Percentiles rank a stretch among this genome's conserved stretches.
Conservation (phyloP, 2,329 filamentous ascomycete genomes). For the Metarhizium sp. region DNA sequence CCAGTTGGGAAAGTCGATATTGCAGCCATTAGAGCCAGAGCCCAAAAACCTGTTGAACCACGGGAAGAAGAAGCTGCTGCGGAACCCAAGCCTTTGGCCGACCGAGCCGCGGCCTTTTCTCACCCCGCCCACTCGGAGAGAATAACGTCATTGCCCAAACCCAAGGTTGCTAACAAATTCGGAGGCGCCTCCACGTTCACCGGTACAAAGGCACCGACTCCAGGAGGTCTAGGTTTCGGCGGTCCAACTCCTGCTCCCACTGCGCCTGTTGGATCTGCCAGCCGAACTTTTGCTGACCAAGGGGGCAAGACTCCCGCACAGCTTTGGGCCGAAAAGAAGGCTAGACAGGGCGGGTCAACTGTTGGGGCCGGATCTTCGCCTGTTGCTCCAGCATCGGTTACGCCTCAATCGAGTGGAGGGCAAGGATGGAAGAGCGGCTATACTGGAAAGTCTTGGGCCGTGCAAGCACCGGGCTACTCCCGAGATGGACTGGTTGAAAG, state of each 20-base stretch:
- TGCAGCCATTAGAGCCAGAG: slow-evolving; percentile 78
- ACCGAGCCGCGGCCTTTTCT: slow-evolving; percentile 66
- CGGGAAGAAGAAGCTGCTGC: slow-evolving; percentile 20
- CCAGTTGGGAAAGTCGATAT: slow-evolving; percentile 96
- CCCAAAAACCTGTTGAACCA: slow-evolving; percentile 54
- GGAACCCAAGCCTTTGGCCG: slow-evolving; percentile 56
- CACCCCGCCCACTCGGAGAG: slow-evolving; percentile 57
- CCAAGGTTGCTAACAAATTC: slow-evolving; percentile 89
- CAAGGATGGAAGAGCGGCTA: slow-evolving; percentile 87
- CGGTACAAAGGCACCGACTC: slow-evolving; percentile 82
- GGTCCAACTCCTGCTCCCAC: slow-evolving; percentile 44
- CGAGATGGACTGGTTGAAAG: slow-evolving; percentile 44
- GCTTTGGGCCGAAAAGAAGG: slow-evolving; percentile 96
- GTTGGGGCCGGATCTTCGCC: slow-evolving; percentile 32
- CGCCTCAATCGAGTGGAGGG: slow-evolving; percentile 62
- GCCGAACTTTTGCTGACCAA: slow-evolving; percentile 87
- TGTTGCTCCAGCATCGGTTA: slow-evolving; percentile 42
- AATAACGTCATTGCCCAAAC: slow-evolving; percentile 81
- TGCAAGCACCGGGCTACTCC: slow-evolving; percentile 59
- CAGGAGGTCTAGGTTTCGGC: slow-evolving; percentile 57
- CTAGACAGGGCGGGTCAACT: slow-evolving; percentile 55
- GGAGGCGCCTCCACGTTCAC: slow-evolving; percentile 61
- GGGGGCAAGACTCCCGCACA: slow-evolving; percentile 96
- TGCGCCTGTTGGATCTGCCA: slow-evolving; percentile 65
- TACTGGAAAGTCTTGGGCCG: slow-evolving; percentile 81